Evolutionary conservation across 306 rosid genomes (phyloP), one percentile per base, ranked within the genome.

Genomic region (Mimosa pudica): DNA sequence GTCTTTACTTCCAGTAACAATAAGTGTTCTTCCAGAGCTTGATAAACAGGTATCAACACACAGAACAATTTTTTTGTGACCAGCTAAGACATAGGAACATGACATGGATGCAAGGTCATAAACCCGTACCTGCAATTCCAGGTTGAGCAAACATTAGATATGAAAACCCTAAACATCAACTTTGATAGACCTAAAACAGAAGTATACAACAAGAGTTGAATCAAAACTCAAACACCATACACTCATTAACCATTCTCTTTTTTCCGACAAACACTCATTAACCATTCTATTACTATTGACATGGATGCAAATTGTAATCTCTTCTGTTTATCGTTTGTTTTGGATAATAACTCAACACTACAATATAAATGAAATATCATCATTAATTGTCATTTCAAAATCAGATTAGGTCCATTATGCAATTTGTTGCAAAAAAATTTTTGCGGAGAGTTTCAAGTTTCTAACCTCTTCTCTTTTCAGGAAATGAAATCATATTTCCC

Each of bases 1-100:
- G 85, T 95, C 99, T 85, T 93, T 95, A 81, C 99, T 95, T 84
- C 99, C 99, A 12, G 96, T 92, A 32, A 77, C 91, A 51, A 95
- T 85, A 64, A 95, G 82, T 12, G 91, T 73, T 75, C 84, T 90
- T 84, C 97, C 97, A 73, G 86, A 90, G 77, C 90, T 88, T 73
- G 94, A 89, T 67, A 95, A 84, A 70, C 97, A 93, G 81, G 99
- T 91, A 86, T 93, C 99, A 68, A 95, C 86, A 84, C 98, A 91
- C 61, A 95, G 87, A 82, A 91, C 83, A 46, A 86, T 91, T 74
- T 90, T 97, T 20, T 93, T 89, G 82, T 95, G 97, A 74, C 99
- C 99, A 68, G 91, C 84, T 82, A 95, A 90, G 80, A 95, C 91
- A 79, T 89, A 91, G 35, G 92, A 89, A 84, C 99, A 95, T 67